Conservation (phyloP, 2,329 filamentous ascomycete species). For the Cercospora janseana region DNA sequence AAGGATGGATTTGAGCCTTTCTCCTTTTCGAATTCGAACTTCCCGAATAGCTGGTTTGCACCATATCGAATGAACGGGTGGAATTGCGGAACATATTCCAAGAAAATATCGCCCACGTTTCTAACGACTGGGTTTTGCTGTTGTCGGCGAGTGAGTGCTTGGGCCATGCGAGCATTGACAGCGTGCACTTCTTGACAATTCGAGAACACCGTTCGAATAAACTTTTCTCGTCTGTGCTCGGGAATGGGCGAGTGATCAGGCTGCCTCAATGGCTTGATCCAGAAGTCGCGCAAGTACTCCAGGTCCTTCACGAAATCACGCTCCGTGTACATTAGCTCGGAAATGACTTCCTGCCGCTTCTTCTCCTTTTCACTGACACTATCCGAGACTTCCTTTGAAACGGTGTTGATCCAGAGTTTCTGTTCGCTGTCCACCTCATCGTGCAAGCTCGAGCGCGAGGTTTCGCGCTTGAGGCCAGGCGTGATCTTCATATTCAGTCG, state of each 20-base stretch:
- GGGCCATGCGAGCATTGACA: conserved; percentile 85
- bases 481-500: conserved; percentile 90
- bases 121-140: conserved; percentile 86
- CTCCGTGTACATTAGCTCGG: conserved; percentile 97
- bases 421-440: conserved; percentile 87
- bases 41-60: conserved; percentile 91
- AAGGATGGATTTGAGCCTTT: conserved; percentile 82
- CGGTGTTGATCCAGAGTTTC: conserved; percentile 98
- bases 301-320: conserved; percentile 98
- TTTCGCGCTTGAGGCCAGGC: conserved; percentile 73
- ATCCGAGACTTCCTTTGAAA: conserved; percentile 90
- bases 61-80: conserved; percentile 96
- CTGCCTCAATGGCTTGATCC: conserved; percentile 87
- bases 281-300: conserved; percentile 96
- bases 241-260: conserved; percentile 81
- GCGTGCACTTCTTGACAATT: conserved; percentile 93
- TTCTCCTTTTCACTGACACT: conserved; percentile 87
- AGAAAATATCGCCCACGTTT: conserved; percentile 89
- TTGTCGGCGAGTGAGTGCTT: conserved; percentile 83
- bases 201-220: conserved; percentile 90
- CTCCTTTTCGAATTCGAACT: conserved; percentile 97
- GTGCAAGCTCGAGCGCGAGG: conserved; percentile 70
- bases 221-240: conserved; percentile 79
- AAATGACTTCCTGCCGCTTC: conserved; percentile 97
- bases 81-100: conserved; percentile 88